Percentiles rank a stretch among this genome's conserved stretches.
Evolutionary conservation across 306 rosid genomes (phyloP).

Genomic region (Trifolium subterraneum): DNA sequence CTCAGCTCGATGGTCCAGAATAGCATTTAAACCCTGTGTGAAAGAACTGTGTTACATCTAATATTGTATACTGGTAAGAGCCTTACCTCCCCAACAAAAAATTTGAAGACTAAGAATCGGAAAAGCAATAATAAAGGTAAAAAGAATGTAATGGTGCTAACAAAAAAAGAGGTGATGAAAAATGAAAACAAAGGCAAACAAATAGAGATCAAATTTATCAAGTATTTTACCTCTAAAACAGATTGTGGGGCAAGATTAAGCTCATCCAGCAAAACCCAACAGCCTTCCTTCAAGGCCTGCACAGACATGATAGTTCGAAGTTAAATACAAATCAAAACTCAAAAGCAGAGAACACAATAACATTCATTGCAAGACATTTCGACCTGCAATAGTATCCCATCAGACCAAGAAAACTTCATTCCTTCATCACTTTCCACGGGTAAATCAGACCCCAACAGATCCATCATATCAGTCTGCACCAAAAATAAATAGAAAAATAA

Average conservation of each 20-base stretch:
- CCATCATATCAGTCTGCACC: slow-evolving; percentile 97
- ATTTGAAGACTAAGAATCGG: background rate
- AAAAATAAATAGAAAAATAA: slow-evolving; percentile 16
- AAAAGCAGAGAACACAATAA: slow-evolving; percentile 28
- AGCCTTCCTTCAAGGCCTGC: slow-evolving; percentile 93
- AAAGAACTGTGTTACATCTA: slow-evolving; percentile 30
- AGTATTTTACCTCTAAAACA: slow-evolving; percentile 73
- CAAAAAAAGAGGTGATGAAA: background rate
- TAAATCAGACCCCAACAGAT: slow-evolving; percentile 89
- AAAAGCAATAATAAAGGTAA: slow-evolving; percentile 6
- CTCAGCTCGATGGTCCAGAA: slow-evolving; percentile 97
- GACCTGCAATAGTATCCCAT: slow-evolving; percentile 95
- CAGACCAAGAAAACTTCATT: slow-evolving; percentile 92
- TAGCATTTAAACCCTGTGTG: slow-evolving; percentile 90
- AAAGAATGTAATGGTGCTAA: background rate
- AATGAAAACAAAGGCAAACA: background rate
- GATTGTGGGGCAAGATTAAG: slow-evolving; percentile 98
- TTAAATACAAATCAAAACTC: slow-evolving; percentile 37
- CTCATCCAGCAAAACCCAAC: slow-evolving; percentile 98
- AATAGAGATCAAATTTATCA: slow-evolving; percentile 27
- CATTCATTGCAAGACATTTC: slow-evolving; percentile 31
- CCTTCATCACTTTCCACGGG: slow-evolving; percentile 91
- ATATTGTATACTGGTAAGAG: slow-evolving; percentile 15
- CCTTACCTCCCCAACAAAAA: slow-evolving; percentile 8
- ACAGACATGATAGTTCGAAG: slow-evolving; percentile 33